A percentile compares a stretch with the other conserved stretches of the same genome.
phyloP scores from a whole-genome alignment of 208 protist species.

The Crithidia thermophila region DNA sequence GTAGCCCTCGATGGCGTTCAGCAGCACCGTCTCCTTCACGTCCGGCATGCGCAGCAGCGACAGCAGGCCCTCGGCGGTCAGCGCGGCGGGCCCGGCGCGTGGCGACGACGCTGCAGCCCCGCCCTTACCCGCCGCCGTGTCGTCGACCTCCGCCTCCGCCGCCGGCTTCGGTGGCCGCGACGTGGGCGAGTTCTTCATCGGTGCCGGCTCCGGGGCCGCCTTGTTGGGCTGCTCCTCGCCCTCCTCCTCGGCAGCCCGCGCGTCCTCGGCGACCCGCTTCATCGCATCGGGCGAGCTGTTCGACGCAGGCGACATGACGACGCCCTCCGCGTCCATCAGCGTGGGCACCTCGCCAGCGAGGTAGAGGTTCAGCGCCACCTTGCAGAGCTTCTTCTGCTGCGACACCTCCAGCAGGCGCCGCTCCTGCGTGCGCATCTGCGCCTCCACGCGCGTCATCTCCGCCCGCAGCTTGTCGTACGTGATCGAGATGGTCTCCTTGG shows the following conservation, averaged over 20 bases:
- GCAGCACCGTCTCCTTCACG: conserved; percentile 75
- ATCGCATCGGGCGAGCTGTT: conserved; percentile 18
- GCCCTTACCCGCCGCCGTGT: conserved; percentile 7
- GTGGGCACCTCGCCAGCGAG: conserved; percentile 64
- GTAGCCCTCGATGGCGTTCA: conserved; percentile 75
- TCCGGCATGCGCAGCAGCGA: conserved; percentile 75
- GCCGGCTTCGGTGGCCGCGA: conserved; percentile 19
- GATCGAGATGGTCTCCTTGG: conserved; percentile 46
- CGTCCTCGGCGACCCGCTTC: conserved; percentile 28
- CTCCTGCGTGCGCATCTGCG: conserved; percentile 72
- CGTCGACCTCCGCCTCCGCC: not conserved
- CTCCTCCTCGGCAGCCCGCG: conserved; percentile 33
- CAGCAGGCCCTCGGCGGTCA: conserved; percentile 55
- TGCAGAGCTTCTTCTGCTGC: conserved; percentile 81
- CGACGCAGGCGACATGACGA: conserved; percentile 3
- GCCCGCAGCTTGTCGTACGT: conserved; percentile 82
- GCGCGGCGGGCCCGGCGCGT: conserved; percentile 10
- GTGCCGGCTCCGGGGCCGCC: conserved; percentile 40
- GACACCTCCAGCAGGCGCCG: conserved; percentile 51
- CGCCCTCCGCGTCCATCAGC: conserved; percentile 32
- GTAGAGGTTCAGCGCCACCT: conserved; percentile 72
- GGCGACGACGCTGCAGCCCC: conserved; percentile 10
- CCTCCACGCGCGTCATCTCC: conserved; percentile 79
- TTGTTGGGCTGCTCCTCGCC: conserved; percentile 36
- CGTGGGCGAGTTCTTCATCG: conserved; percentile 32